These are phyloP conservation scores for Rhizopus microsporus DNA, from an alignment of 371 early-diverging fungal species.

Conservation along the genomic window DNA sequence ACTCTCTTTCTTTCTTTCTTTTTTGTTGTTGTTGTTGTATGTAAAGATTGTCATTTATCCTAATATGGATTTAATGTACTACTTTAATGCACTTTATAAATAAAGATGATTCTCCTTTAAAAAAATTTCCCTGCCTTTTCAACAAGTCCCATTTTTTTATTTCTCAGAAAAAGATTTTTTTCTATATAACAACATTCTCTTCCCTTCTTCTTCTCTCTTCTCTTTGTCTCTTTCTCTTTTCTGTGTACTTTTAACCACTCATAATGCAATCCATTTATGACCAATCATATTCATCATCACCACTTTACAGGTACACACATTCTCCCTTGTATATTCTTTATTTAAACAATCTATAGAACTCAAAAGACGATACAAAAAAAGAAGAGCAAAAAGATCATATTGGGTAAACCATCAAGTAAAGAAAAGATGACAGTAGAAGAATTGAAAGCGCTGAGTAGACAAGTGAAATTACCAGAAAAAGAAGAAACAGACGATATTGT, in stretches of 20 bases:
- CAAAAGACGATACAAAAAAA: neutral
- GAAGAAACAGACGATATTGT: constrained; percentile 9
- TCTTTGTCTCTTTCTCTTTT: neutral
- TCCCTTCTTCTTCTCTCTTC: neutral
- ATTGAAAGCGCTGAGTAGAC: constrained; percentile 26
- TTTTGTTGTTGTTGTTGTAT: neutral
- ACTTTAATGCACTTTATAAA: constrained; percentile 7
- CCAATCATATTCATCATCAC: neutral
- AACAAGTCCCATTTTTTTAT: constrained; percentile 4
- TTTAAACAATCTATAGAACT: neutral
- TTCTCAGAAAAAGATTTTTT: neutral
- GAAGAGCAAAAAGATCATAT: constrained; percentile 19
- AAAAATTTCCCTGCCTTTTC: constrained; percentile 4
- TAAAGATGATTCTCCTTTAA: constrained; percentile 4
- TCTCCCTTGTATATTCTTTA: neutral
- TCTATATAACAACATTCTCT: constrained; percentile 4
- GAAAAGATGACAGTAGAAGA: constrained; percentile 25
- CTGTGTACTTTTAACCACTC: neutral
- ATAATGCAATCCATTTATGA: neutral
- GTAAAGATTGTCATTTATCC: constrained; percentile 7
- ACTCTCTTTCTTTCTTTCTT: constrained; percentile 1
- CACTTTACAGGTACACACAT: neutral
- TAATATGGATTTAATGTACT: constrained; percentile 1
- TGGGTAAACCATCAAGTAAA: constrained; percentile 11
- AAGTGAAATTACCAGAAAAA: constrained; percentile 9